Evolutionary conservation across 306 rosid species (phyloP).

Genomic region (Medicago ruthenica): DNA sequence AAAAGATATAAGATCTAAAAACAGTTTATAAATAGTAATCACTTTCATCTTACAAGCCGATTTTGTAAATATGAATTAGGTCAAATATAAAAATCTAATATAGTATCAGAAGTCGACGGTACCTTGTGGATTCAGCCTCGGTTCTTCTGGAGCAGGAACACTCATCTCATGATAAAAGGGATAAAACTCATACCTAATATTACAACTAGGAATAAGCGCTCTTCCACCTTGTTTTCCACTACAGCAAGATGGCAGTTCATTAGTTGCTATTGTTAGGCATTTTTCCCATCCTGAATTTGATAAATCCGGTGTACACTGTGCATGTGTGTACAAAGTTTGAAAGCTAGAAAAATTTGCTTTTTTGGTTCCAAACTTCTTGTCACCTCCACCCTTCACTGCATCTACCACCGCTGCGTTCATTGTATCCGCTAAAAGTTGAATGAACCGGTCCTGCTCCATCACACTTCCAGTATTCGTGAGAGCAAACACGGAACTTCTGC

Average conservation of each 20-base stretch:
- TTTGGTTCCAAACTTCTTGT: slow-evolving; percentile 44
- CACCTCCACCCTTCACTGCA: slow-evolving; percentile 24
- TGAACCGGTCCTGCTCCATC: slow-evolving; percentile 17
- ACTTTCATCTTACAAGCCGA: too few species aligned
- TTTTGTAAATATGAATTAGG: too few species aligned
- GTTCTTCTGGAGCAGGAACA: too few species aligned
- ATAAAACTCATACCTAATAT: too few species aligned
- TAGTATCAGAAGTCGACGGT: too few species aligned
- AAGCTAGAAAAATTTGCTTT: slow-evolving; percentile 22
- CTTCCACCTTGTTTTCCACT: slow-evolving; percentile 28
- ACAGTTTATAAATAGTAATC: too few species aligned
- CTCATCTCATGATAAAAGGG: too few species aligned
- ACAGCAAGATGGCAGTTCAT: not conserved
- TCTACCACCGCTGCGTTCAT: not conserved
- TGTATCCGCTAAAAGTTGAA: slow-evolving; percentile 12
- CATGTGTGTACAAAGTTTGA: slow-evolving; percentile 40
- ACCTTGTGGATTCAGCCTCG: too few species aligned
- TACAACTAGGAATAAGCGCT: too few species aligned
- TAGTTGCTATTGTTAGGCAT: slow-evolving; percentile 30
- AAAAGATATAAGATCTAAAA: too few species aligned
- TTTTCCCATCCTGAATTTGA: slow-evolving; percentile 9
- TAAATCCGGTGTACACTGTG: slow-evolving; percentile 50
- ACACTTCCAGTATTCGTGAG: not conserved
- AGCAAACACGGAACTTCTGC: accelerated
- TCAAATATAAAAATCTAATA: too few species aligned